A percentile compares a stretch with the other conserved stretches of the same genome.
These are phyloP conservation scores for Solanum bukasovii DNA, from an alignment of 257 asterid genomes.

Conservation along the genomic window DNA sequence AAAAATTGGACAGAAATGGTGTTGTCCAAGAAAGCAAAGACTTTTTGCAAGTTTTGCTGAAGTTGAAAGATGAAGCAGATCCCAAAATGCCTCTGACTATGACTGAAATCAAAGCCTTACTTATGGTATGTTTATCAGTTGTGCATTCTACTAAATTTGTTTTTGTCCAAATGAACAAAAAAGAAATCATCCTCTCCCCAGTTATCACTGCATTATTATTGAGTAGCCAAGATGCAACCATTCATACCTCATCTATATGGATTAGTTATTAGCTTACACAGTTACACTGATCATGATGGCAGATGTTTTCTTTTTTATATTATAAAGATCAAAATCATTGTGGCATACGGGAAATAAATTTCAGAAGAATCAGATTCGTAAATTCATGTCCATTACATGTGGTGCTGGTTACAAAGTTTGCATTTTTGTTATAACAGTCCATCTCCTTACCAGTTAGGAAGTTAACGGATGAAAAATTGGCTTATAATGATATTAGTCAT, in stretches of 20 bases:
- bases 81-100: constrained; percentile 39
- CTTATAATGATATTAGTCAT: too few relatives aligned
- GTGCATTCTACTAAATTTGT: too few relatives aligned
- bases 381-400: too few relatives aligned
- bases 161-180: too few relatives aligned
- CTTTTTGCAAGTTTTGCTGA: constrained; percentile 46
- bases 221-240: neutral
- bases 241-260: neutral
- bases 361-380: too few relatives aligned
- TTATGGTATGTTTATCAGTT: constrained; percentile 43
- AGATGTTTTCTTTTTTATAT: too few relatives aligned
- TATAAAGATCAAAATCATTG: too few relatives aligned
- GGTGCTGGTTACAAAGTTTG: neutral
- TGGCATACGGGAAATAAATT: neutral
- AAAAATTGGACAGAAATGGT: neutral
- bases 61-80: constrained; percentile 40
- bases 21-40: constrained; percentile 24
- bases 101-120: constrained; percentile 57
- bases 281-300: neutral
- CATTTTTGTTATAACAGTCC: too few relatives aligned
- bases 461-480: too few relatives aligned
- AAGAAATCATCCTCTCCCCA: too few relatives aligned
- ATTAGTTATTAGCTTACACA: neutral
- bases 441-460: too few relatives aligned
- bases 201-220: too few relatives aligned